A percentile compares a stretch with the other conserved stretches of the same genome.
Evolutionary conservation across 768 basidiomycete genomes (phyloP).

Genomic region (Lactarius akahatsu): DNA sequence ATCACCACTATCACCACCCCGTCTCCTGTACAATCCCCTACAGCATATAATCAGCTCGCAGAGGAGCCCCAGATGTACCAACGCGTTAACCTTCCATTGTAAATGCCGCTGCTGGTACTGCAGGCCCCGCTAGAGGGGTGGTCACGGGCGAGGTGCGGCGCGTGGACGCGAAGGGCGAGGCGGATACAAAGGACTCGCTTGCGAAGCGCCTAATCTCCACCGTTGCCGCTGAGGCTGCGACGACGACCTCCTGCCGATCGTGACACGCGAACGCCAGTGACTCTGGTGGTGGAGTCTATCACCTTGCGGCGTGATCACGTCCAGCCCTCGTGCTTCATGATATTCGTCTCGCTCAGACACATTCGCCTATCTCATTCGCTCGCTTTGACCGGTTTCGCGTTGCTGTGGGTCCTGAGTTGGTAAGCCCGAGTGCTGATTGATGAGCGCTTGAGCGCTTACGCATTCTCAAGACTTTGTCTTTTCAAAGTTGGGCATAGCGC

Average conservation of each 20-base stretch:
- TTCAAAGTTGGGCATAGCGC: too few species aligned
- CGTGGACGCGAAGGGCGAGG: constrained; percentile 1
- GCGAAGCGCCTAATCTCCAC: constrained; percentile 25
- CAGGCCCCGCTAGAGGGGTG: not conserved
- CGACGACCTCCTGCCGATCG: not conserved
- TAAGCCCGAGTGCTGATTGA: too few species aligned
- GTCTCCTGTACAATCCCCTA: constrained; percentile 34
- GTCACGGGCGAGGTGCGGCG: constrained; percentile 25
- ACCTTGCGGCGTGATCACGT: constrained; percentile 25
- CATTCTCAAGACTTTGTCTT: too few species aligned
- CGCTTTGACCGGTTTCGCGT: too few species aligned
- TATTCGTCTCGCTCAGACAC: too few species aligned
- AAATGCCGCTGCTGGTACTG: too few species aligned
- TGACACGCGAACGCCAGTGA: not conserved
- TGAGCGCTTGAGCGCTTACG: too few species aligned
- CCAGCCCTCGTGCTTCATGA: constrained; percentile 34
- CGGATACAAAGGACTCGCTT: constrained; percentile 18
- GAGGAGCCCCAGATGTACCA: constrained; percentile 1
- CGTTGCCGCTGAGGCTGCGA: not conserved
- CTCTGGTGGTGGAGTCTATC: constrained; percentile 17
- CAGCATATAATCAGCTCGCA: constrained; percentile 29
- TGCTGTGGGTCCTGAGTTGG: too few species aligned
- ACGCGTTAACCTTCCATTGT: constrained; percentile 11
- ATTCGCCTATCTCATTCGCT: too few species aligned
- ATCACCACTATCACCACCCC: constrained; percentile 16